Evolutionary conservation across 345 rosid genomes (phyloP), one percentile per base, ranked within the genome.

Genomic region (Acer yangbiense): DNA sequence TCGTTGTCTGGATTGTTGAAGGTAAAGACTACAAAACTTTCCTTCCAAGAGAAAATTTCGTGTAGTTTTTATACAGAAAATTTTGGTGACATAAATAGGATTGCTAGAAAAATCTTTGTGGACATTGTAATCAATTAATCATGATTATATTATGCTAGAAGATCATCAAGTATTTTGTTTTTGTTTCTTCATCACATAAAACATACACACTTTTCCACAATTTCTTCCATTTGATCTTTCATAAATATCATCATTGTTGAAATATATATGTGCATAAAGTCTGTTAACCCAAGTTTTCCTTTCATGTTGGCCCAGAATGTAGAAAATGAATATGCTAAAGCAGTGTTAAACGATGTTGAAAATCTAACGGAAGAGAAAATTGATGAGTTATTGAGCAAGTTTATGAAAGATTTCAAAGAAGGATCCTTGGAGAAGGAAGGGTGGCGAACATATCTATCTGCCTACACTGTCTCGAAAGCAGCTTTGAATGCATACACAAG

Each of bases 401-500:
- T 72, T 73, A 57, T 65, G 9, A 75, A 63, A 35, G 85, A 87
- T 75, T 79, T 81, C 52, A 80, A 79, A 68, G 82, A 83, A 27
- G 86, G 83, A 35, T 39, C 64, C 7, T 12, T 78, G 16, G 86
- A 39, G 67, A 27, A 21, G n/a, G 82, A 81, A 44, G 85, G 85
- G 13, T 85, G 90, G 88, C 86, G 82, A 13, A 25, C 23, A 29
- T 23, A 41, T n/a, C 1, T 48, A 4, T 73, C 86, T 1, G 85
- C 85, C 20, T 83, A 83, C 61, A 66, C 7, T 0, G 43, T 87
- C 50, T 65, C 85, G 5, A 87, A 83, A 65, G 81, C 84, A 4
- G 69, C 84, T 9, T 9, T 82, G 77, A 87, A 74, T 32, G 84
- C 87, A 17, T 80, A 78, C 75, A 83, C 88, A 1, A 80, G 85